Percentiles rank a stretch among this genome's conserved stretches.
These are phyloP conservation scores for Saitozyma podzolica DNA, from an alignment of 768 basidiomycete species.

Conservation along the genomic window DNA sequence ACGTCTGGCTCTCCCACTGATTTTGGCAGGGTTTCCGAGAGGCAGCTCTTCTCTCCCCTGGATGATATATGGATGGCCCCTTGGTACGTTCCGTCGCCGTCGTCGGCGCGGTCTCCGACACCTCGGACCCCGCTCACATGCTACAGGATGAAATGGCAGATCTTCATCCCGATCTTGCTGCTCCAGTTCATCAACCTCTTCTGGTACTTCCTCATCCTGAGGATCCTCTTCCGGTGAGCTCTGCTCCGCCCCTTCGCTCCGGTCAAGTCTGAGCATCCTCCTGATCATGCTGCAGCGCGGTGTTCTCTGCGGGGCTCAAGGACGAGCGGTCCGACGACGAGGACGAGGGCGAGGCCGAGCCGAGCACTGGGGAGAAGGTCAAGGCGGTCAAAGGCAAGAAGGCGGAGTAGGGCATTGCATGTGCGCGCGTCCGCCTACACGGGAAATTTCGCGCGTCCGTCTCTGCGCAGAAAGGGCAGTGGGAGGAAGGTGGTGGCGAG, in stretches of 20 bases:
- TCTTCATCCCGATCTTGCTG: slow-evolving; percentile 71
- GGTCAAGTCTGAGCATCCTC: neutral
- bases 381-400: slow-evolving; percentile 14
- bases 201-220: slow-evolving; percentile 85
- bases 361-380: slow-evolving; percentile 32
- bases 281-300: slow-evolving; percentile 56
- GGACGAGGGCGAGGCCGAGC: slow-evolving; percentile 53
- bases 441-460: too few species aligned
- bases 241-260: slow-evolving; percentile 1
- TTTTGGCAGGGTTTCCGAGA: slow-evolving; percentile 11
- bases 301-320: slow-evolving; percentile 50
- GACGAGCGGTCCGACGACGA: slow-evolving; percentile 75
- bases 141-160: slow-evolving; percentile 69
- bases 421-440: neutral
- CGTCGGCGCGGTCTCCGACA: neutral
- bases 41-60: slow-evolving; percentile 51
- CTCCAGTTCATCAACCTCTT: slow-evolving; percentile 85
- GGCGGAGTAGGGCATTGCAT: slow-evolving; percentile 2
- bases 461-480: too few species aligned
- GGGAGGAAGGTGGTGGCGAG: too few species aligned
- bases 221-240: slow-evolving; percentile 70
- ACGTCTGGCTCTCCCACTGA: neutral
- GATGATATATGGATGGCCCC: slow-evolving; percentile 68
- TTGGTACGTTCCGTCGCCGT: slow-evolving; percentile 56
- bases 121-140: neutral